Evolutionary conservation across 2,329 filamentous ascomycete species (phyloP), one percentile per base, ranked within the genome.

Genomic region (Penicillium sp.): DNA sequence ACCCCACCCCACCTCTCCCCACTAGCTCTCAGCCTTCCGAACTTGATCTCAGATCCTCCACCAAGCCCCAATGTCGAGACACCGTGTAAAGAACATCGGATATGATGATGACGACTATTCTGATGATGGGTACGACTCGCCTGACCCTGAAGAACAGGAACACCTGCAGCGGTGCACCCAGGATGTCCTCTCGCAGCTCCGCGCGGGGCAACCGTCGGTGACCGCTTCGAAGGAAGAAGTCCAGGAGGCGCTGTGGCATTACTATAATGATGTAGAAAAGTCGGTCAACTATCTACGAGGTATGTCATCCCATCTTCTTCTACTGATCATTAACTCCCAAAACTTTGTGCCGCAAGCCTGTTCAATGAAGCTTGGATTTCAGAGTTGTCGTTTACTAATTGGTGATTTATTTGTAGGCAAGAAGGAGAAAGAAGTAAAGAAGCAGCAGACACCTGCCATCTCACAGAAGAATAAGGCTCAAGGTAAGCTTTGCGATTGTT

Each of bases 231-330:
- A 88, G 58, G 78, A 81, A 37, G 89, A 96, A 70, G 93, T 97
- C 60, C 87, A 96, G 72, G 93, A 98, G 59, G 85, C 93, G 0
- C 76, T 99, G 16, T 98, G 92, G 91, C 87, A 99, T 75, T 97
- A 97, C 75, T 98, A 93, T 74, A 98, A 93, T 72, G 93, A 99
- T 68, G 82, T 96, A 29, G 89, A 87, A 56, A 96, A 96, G 75
- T 87, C 91, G 1, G 88, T 96, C 37, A 82, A 84, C 55, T 97
- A 96, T 70, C 76, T 99, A 56, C 84, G 87, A 61, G 89, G 87
- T 81, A 87, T 65, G 29, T 22, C 8, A n/a, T 31, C 35, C 21
- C 14, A 6, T 19, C 45, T 33, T 14, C 5, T 16, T 33, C 14
- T 21, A 5, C 10, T 10, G 3, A 14, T 19, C n/a, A 16, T 21